These are phyloP conservation scores for Flammula alnicola DNA, from an alignment of 1,284 basidiomycete genomes.

Conservation along the genomic window DNA sequence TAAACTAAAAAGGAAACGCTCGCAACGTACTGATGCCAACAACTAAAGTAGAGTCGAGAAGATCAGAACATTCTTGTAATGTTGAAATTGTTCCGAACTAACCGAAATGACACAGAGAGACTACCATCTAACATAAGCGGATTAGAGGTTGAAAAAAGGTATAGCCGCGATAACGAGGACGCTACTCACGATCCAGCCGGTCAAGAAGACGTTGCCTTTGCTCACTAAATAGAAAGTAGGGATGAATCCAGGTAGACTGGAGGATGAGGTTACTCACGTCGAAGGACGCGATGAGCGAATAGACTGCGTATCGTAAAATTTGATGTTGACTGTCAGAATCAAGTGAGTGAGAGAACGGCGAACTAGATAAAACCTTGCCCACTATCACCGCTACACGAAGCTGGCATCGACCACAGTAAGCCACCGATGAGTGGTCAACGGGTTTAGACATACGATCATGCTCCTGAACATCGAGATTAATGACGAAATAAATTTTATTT, in stretches of 20 bases:
- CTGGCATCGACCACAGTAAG: conserved; percentile 25
- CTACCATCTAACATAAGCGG: conserved; percentile 35
- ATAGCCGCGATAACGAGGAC: neutral
- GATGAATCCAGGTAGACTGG: neutral
- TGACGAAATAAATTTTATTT: too few relatives aligned
- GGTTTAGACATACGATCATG: conserved; percentile 41
- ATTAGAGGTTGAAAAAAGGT: neutral
- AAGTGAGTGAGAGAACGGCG: neutral
- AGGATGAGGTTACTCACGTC: conserved; percentile 34
- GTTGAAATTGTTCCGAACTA: conserved; percentile 22
- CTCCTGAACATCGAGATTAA: conserved; percentile 36
- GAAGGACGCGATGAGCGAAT: conserved; percentile 48
- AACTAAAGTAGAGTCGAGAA: conserved; percentile 28
- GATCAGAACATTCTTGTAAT: neutral
- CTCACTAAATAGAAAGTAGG: conserved; percentile 38
- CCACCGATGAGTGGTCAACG: neutral
- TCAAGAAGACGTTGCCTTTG: conserved; percentile 40
- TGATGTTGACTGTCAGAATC: conserved; percentile 39
- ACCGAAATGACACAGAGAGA: conserved; percentile 50
- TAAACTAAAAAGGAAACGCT: too few relatives aligned
- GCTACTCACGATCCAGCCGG: conserved; percentile 42
- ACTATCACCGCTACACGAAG: conserved; percentile 50
- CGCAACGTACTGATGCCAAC: conserved; percentile 42
- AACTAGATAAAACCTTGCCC: conserved; percentile 20
- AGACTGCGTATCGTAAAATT: conserved; percentile 51